Base-by-base conservation (phyloP, 495 filamentous ascomycete species). In the Pyrenopolyporus hunteri region DNA sequence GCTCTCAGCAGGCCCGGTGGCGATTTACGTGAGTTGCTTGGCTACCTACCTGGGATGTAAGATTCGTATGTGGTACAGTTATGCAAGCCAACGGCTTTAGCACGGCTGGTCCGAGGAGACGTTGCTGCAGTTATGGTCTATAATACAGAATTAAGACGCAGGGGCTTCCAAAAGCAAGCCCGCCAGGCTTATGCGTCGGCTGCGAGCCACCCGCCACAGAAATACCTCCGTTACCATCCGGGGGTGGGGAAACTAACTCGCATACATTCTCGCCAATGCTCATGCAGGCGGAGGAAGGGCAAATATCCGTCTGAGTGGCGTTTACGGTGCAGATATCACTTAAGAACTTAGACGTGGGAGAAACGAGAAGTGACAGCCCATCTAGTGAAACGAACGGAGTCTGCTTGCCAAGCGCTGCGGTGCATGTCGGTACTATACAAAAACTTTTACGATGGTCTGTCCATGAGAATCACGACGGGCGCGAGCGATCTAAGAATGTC, bases 391-490 rank as follows among this genome's bases (percentile, higher is more conserved):
- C 22, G 14, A 37, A 31, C 9, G 29, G 28, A 25, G 28, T 33
- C 19, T 53, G 26, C 40, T n/a, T 42, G 63, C 57, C 57, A 66
- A 66, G 52, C 20, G 25, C n/a, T 53, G 50, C 23, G 32, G 39
- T 55, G 63, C 57, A 66, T 61, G 17, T 49, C 57, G 57, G 57
- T 57, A 64, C 43, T 59, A 44, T 39, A 54, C 6, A 45, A 45
- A 42, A 22, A 56, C 36, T 44, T 20, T 31, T 48, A 44, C 40
- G 40, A 53, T 31, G 14, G 33, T 53, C 22, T 35, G 17, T 31
- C 50, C 28, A 32, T 20, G 22, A 37, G 19, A 57, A 61, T 32
- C 33, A 42, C 37, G 23, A 37, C 23, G 10, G 28, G 17, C 29
- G 49, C 20, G 36, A 44, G 26, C 39, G 37, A 33, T 50, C 44